Conservation (phyloP, 176 grass and related monocot genomes). For the Carex pumila region DNA sequence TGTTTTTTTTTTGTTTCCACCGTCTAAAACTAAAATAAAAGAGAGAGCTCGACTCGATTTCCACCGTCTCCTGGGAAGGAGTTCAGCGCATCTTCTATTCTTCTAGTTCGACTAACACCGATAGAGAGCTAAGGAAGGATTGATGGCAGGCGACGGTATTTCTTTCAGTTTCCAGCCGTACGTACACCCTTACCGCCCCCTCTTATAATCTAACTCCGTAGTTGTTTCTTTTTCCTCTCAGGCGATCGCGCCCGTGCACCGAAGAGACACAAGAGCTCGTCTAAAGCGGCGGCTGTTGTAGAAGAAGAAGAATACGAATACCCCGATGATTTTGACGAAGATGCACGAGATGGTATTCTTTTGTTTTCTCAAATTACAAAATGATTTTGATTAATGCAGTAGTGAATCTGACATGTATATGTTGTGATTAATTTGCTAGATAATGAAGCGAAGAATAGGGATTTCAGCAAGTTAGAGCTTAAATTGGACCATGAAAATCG, state of each 20-base stretch:
- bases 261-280: conserved; percentile 63
- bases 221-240: conserved; percentile 10
- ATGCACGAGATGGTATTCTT: conserved; percentile 52
- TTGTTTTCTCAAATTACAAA: not conserved
- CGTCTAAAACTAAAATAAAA: no score
- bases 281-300: conserved; percentile 35
- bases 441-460: conserved; percentile 77
- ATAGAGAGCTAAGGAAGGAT: not conserved
- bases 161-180: not conserved
- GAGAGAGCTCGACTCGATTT: not conserved
- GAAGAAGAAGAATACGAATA: conserved; percentile 74
- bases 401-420: not conserved
- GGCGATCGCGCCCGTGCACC: conserved; percentile 52
- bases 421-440: conserved; percentile 26
- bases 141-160: not conserved
- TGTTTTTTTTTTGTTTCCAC: no score
- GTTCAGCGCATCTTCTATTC: no score
- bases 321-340: conserved; percentile 64
- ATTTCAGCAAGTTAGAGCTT: conserved; percentile 88
- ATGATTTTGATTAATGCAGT: conserved; percentile 15
- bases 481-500: conserved; percentile 67
- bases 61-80: not conserved
- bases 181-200: not conserved
- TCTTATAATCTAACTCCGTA: not conserved
- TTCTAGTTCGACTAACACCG: not conserved